Evolutionary conservation across 1,284 basidiomycete genomes (phyloP), one percentile per base, ranked within the genome.

Genomic region (Afroboletus lepidellus): DNA sequence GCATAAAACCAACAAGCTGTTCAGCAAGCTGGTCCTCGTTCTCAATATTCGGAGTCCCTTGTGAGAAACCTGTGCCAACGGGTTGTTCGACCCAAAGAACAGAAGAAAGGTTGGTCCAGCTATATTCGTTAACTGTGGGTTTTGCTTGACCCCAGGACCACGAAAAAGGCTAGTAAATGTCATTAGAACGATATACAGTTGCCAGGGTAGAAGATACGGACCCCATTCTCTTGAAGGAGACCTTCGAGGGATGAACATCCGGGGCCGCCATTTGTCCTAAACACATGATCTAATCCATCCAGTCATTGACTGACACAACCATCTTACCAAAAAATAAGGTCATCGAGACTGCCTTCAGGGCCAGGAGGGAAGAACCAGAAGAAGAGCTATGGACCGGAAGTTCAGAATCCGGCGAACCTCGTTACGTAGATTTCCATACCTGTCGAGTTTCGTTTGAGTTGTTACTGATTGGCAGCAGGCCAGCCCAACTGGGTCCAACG

Each of bases 351-450:
- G 12, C 84, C 85, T 61, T 83, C 72, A 9, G 84, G 84, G 7
- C 85, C 85, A 1, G 88, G 83, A 38, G 90, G 90, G 72, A 90
- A 91, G 70, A 90, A 87, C 91, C 90, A 92, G 71, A 93, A 92
- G 76, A 87, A 92, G 9, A 92, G 75, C 84, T 92, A 50, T 2
- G 33, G 20, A 39, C 41, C 42, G 24, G 43, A 34, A 23, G 32
- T 47, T 50, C 37, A 46, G 18, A 25, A 38, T 51, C 9, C 12
- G 9, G 3, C 6, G 13, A 36, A 8, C 23, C 6, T 12, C 6
- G 20, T n/a, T 25, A 11, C 3, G 21, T 1, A 30, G 3, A n/a
- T 7, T 20, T n/a, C 15, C 65, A 20, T 55, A 84, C 85, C 76
- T 91, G 76, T 33, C 85, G 77, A 5, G 81, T 85, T 66, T 89